phyloP scores from a whole-genome alignment of 306 rosid genomes.

The Luffa aegyptiaca region DNA sequence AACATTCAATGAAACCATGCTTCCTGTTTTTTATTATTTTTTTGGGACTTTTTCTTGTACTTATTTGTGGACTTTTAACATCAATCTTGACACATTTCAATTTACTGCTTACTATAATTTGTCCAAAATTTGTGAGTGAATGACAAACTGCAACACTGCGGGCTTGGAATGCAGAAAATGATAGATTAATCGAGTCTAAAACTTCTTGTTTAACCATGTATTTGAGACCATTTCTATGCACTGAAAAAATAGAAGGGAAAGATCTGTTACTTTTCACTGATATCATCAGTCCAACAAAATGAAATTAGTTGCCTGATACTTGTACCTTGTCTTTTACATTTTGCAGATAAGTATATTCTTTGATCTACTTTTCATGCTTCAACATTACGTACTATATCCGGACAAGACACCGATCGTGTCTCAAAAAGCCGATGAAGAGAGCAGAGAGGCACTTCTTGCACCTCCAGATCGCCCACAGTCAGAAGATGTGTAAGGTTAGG shows the following conservation, averaged over 20 bases:
- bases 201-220: background rate
- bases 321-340: background rate
- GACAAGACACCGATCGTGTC: conserved; percentile 12
- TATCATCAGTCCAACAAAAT: background rate
- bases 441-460: conserved; percentile 31
- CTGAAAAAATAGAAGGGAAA: background rate
- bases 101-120: background rate
- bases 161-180: background rate
- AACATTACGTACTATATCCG: conserved; percentile 62
- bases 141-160: background rate
- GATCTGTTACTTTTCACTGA: background rate
- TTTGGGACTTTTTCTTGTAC: background rate
- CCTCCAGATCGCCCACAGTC: conserved; percentile 13
- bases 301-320: conserved; percentile 7
- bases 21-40: background rate
- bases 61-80: background rate
- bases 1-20: background rate
- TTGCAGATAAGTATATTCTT: conserved; percentile 71
- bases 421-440: conserved; percentile 20
- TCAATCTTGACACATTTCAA: background rate
- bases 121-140: background rate
- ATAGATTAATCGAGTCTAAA: background rate
- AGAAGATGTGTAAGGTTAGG: conserved; percentile 29
- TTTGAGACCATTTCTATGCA: background rate
- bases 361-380: conserved; percentile 63